Conservation (phyloP, 495 filamentous ascomycete species). For the Amorphotheca resinae region DNA sequence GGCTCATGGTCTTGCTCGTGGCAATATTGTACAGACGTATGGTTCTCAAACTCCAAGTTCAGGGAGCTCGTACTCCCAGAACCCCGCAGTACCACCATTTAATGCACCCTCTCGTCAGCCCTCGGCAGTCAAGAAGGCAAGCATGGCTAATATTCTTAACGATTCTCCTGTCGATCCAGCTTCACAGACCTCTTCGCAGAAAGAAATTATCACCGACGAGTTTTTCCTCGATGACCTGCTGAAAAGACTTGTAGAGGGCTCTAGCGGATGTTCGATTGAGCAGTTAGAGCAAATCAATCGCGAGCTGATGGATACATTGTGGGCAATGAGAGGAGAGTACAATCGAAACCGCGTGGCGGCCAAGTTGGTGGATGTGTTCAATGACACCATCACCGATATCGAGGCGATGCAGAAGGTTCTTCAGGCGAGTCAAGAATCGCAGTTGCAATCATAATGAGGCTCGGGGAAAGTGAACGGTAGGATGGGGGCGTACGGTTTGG, state of each 20-base stretch:
- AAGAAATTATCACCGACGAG: constrained; percentile 34
- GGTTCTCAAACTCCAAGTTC: constrained; percentile 18
- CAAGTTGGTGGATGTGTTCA: constrained; percentile 53
- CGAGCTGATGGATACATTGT: constrained; percentile 80
- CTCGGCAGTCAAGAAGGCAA: constrained; percentile 7
- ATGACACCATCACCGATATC: constrained; percentile 73
- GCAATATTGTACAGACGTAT: constrained; percentile 20
- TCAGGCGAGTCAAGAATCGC: constrained; percentile 14
- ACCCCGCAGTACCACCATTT: constrained; percentile 32
- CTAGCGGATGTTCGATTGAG: constrained; percentile 75
- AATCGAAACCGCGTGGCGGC: constrained; percentile 61
- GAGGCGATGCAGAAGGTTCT: constrained; percentile 27
- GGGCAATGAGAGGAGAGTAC: constrained; percentile 64
- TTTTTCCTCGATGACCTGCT: constrained; percentile 42
- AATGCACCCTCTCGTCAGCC: constrained; percentile 24
- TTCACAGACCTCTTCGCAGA: constrained; percentile 26
- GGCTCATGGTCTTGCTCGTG: constrained; percentile 32
- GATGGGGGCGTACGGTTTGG: not conserved
- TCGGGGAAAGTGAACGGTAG: not conserved
- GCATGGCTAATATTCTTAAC: constrained; percentile 33
- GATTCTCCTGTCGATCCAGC: constrained; percentile 29
- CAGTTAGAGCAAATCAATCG: constrained; percentile 90
- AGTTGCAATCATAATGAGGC: not conserved
- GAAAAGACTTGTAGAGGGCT: constrained; percentile 43
- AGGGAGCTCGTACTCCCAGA: constrained; percentile 12